Percentiles rank a stretch among this genome's conserved stretches.
Conservation (phyloP, 2,329 filamentous ascomycete species). For the Didymosphaeria variabile region DNA sequence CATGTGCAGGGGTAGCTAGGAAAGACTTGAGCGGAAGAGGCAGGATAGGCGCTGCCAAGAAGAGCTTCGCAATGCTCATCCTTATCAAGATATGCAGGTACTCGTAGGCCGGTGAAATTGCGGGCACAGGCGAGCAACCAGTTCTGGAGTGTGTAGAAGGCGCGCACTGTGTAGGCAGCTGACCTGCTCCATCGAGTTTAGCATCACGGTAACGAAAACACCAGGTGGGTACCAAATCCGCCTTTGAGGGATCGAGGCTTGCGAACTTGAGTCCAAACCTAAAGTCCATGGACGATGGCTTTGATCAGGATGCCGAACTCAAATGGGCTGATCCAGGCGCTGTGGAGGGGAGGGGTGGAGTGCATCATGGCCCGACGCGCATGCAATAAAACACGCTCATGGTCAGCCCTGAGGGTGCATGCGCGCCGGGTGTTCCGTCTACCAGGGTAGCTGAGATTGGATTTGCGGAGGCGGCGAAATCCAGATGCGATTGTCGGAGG, state of each 20-base stretch:
- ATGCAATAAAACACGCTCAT: not conserved
- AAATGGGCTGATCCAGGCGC: not conserved
- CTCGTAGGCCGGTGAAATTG: slow-evolving; percentile 5
- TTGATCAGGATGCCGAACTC: not conserved
- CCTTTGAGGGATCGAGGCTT: not conserved
- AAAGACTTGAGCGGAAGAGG: slow-evolving; percentile 2
- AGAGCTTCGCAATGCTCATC: slow-evolving; percentile 5
- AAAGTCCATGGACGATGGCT: not conserved
- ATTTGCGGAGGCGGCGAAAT: slow-evolving; percentile 14
- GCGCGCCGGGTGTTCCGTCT: slow-evolving; percentile 1
- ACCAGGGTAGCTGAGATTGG: slow-evolving; percentile 9
- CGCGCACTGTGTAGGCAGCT: not conserved
- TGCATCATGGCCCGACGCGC: not conserved
- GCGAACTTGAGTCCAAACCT: not conserved
- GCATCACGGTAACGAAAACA: not conserved
- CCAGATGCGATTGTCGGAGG: slow-evolving; percentile 1
- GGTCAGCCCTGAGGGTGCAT: not conserved
- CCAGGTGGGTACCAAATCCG: not conserved
- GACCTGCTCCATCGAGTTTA: slow-evolving; percentile 13
- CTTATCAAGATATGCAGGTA: slow-evolving; percentile 15
- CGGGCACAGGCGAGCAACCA: slow-evolving; percentile 3
- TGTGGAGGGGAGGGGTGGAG: not conserved
- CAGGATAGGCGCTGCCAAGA: slow-evolving; percentile 11
- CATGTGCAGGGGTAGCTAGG: slow-evolving; percentile 8
- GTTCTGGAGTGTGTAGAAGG: not conserved